A percentile compares a stretch with the other conserved stretches of the same genome.
These are phyloP conservation scores for Coemansia pectinata DNA, from an alignment of 192 early-diverging fungal species.

Conservation along the genomic window DNA sequence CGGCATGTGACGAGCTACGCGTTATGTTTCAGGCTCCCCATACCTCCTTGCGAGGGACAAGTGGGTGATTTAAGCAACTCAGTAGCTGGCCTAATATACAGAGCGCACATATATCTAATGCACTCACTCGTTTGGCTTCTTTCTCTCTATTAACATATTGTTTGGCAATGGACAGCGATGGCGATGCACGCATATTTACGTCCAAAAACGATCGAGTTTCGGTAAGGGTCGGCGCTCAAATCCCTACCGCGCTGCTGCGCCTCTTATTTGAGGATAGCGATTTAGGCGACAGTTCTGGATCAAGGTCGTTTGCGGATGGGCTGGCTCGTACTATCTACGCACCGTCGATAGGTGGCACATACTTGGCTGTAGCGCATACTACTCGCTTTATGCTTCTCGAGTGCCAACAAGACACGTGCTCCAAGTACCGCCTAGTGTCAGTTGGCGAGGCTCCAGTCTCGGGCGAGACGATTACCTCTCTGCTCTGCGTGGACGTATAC, in stretches of 20 bases:
- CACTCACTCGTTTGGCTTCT: background rate
- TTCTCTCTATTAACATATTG: background rate
- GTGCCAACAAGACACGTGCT: background rate
- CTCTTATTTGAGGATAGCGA: slow-evolving; percentile 30
- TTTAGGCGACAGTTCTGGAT: background rate
- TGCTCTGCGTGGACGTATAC: slow-evolving; percentile 44
- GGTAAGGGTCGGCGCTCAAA: slow-evolving; percentile 12
- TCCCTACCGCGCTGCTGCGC: slow-evolving; percentile 25
- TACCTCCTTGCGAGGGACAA: background rate
- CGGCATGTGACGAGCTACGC: too few relatives aligned
- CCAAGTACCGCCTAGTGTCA: slow-evolving; percentile 32
- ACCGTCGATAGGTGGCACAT: slow-evolving; percentile 19
- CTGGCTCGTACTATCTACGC: slow-evolving; percentile 21
- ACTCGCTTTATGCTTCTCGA: slow-evolving; percentile 43
- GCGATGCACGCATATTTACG: background rate
- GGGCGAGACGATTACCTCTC: slow-evolving; percentile 30
- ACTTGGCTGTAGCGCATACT: slow-evolving; percentile 28
- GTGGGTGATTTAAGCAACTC: background rate
- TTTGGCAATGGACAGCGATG: slow-evolving; percentile 1
- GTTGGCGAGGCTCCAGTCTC: slow-evolving; percentile 32
- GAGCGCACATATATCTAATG: background rate
- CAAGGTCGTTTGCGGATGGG: background rate
- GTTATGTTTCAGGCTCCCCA: background rate
- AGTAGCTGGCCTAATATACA: background rate
- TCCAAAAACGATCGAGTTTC: slow-evolving; percentile 29